phyloP scores from a whole-genome alignment of 345 rosid genomes.

The Conringia planisiliqua region DNA sequence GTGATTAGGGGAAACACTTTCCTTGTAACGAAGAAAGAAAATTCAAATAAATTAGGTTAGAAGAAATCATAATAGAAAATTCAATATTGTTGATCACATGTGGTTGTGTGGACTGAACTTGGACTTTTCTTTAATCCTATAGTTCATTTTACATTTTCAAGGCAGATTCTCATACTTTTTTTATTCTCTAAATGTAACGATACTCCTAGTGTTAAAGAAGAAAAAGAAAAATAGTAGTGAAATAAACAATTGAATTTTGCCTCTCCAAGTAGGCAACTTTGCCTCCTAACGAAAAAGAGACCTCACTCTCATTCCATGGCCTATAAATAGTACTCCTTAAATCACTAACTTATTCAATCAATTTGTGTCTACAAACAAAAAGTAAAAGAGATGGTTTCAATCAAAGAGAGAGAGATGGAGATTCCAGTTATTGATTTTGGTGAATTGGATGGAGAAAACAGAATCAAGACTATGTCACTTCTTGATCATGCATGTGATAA shows the following conservation, averaged over 20 bases:
- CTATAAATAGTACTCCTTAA: slow-evolving; percentile 40
- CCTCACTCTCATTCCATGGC: slow-evolving; percentile 13
- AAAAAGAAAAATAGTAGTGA: neutral
- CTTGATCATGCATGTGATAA: slow-evolving; percentile 83
- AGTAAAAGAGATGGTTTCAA: slow-evolving; percentile 3
- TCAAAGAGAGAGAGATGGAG: slow-evolving; percentile 44
- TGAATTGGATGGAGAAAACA: slow-evolving; percentile 60
- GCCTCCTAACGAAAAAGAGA: neutral
- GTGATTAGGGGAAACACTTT: slow-evolving; percentile 10
- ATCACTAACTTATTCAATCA: slow-evolving; percentile 16
- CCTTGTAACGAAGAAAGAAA: slow-evolving; percentile 24
- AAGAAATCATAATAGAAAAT: slow-evolving; percentile 25
- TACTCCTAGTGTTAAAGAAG: neutral
- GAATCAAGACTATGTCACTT: slow-evolving; percentile 56
- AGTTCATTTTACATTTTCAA: slow-evolving; percentile 33
- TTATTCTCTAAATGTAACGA: neutral
- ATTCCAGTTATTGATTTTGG: slow-evolving; percentile 63
- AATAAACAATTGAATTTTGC: slow-evolving; percentile 22
- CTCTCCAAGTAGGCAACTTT: slow-evolving; percentile 35
- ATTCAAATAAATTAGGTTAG: slow-evolving; percentile 21
- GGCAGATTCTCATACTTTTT: slow-evolving; percentile 17
- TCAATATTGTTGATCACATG: slow-evolving; percentile 37
- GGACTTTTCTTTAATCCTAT: slow-evolving; percentile 31
- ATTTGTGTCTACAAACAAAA: slow-evolving; percentile 1
- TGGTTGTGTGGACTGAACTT: slow-evolving; percentile 43